These are phyloP conservation scores for Prunus yedoensis DNA, from an alignment of 331 rosid species.

Conservation along the genomic window DNA sequence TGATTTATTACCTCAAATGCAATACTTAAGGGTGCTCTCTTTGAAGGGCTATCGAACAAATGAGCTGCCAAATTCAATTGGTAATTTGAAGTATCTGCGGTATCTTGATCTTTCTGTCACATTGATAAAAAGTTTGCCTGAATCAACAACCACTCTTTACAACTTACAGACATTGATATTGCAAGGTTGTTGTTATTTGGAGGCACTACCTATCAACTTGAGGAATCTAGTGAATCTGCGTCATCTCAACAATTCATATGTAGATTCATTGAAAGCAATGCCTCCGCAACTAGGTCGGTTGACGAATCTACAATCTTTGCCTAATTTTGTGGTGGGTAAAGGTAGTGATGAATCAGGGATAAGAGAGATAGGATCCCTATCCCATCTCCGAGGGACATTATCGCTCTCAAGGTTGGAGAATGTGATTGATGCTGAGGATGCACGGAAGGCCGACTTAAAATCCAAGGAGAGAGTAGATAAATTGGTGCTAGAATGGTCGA, in stretches of 20 bases:
- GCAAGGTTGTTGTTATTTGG: accelerated
- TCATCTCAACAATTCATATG: too few relatives aligned
- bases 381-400: too few relatives aligned
- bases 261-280: too few relatives aligned
- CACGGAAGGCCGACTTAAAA: too few relatives aligned
- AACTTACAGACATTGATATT: slow-evolving; percentile 35
- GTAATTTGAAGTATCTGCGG: slow-evolving; percentile 32
- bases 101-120: slow-evolving; percentile 15
- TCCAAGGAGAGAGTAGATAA: too few relatives aligned
- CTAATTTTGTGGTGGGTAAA: too few relatives aligned
- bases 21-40: slow-evolving; percentile 21
- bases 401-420: too few relatives aligned
- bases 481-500: slow-evolving; percentile 18
- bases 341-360: too few relatives aligned
- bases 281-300: too few relatives aligned
- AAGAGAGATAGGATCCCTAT: too few relatives aligned
- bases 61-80: slow-evolving; percentile 17
- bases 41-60: background rate
- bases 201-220: background rate
- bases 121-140: background rate
- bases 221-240: slow-evolving; percentile 25
- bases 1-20: background rate
- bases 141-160: slow-evolving; percentile 26
- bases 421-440: too few relatives aligned
- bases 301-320: too few relatives aligned